Evolutionary conservation across 1,139 yeast genomes (phyloP).

Genomic region (Lodderomyces metapsilosis): DNA sequence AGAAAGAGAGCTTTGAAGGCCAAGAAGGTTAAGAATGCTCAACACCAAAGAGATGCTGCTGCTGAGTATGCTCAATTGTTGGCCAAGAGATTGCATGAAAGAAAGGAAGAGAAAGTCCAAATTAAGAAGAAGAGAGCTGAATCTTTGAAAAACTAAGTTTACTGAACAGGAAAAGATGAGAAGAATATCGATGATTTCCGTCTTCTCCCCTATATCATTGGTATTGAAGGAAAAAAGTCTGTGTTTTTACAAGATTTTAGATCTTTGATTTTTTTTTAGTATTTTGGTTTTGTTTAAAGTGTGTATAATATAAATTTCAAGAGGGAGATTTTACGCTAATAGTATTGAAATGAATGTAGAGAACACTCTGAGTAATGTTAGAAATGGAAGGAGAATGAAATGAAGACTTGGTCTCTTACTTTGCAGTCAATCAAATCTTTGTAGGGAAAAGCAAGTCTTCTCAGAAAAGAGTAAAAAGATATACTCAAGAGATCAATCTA

Average conservation of each 20-base stretch:
- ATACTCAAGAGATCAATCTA: too few species aligned
- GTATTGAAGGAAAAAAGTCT: too few species aligned
- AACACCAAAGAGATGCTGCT: conserved; percentile 99
- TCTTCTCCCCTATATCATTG: too few species aligned
- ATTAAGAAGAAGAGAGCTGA: conserved; percentile 99
- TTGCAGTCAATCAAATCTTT: too few species aligned
- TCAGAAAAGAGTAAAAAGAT: too few species aligned
- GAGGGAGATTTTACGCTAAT: conserved; percentile 2
- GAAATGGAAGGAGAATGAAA: not conserved
- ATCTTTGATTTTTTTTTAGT: not conserved
- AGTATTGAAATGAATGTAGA: not conserved
- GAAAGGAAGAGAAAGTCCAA: conserved; percentile 98
- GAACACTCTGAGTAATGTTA: not conserved
- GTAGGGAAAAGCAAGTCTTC: too few species aligned
- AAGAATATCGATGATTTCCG: too few species aligned
- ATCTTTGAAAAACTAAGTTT: conserved; percentile 39
- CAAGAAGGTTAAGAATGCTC: conserved; percentile 94
- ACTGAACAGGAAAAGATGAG: not conserved
- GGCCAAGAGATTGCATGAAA: conserved; percentile 97
- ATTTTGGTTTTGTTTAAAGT: not conserved
- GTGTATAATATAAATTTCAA: conserved; percentile 2
- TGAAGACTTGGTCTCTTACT: too few species aligned
- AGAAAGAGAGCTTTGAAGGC: conserved; percentile 98
- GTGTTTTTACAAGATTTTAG: not conserved
- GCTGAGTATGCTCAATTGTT: conserved; percentile 99